These are phyloP conservation scores for Neofusicoccum cordaticola DNA, from an alignment of 2,329 filamentous ascomycete genomes.

Conservation along the genomic window DNA sequence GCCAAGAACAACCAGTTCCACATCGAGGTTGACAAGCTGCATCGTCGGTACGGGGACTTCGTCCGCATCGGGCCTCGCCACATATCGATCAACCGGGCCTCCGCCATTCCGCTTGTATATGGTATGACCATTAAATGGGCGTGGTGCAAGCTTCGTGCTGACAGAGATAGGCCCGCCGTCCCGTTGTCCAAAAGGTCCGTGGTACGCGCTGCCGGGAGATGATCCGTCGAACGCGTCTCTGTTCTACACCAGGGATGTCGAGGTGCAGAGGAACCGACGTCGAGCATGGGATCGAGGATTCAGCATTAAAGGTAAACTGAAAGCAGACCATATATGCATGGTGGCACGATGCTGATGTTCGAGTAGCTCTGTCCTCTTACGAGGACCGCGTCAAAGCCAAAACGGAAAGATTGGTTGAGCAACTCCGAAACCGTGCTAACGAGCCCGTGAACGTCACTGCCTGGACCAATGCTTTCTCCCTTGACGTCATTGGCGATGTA, in stretches of 20 bases:
- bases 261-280: constrained; percentile 30
- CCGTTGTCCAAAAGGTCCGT: constrained; percentile 31
- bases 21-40: constrained; percentile 14
- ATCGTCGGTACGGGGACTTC: constrained; percentile 16
- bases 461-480: constrained; percentile 42
- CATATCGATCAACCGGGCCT: constrained; percentile 26
- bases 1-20: neutral
- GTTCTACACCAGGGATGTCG: constrained; percentile 28
- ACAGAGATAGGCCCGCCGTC: constrained; percentile 33
- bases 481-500: constrained; percentile 51
- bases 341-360: neutral
- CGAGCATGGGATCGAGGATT: constrained; percentile 35
- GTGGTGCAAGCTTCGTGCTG: constrained; percentile 31
- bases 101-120: constrained; percentile 21
- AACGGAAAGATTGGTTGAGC: constrained; percentile 26
- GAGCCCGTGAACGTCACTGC: constrained; percentile 28
- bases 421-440: constrained; percentile 24
- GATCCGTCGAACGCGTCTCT: constrained; percentile 26
- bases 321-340: neutral
- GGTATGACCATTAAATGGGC: constrained; percentile 15
- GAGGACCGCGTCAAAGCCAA: constrained; percentile 34
- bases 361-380: constrained; percentile 26
- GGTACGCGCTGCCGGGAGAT: neutral
- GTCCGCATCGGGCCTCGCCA: constrained; percentile 23
- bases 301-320: constrained; percentile 22